A percentile compares a stretch with the other conserved stretches of the same genome.
phyloP scores from a whole-genome alignment of 176 grass and related monocot species.

The Rhynchospora tenuis region DNA sequence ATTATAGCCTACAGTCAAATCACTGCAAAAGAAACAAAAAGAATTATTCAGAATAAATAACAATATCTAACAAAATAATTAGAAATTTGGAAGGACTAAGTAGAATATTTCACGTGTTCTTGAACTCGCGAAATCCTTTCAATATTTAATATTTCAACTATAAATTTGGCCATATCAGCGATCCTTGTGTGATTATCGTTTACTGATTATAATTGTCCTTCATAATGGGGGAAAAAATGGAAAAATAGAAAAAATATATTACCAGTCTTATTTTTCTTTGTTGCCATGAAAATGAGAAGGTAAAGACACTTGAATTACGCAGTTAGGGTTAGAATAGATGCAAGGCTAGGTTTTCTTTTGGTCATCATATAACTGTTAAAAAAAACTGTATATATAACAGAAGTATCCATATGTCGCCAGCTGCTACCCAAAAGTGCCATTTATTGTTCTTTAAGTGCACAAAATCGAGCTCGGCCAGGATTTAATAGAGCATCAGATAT shows the following conservation, averaged over 20 bases:
- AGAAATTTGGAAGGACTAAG: not conserved
- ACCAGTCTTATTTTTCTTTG: not conserved
- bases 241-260: not conserved
- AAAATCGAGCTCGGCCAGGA: constrained; percentile 63
- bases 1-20: constrained; percentile 1
- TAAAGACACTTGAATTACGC: not conserved
- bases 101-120: not conserved
- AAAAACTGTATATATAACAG: not conserved
- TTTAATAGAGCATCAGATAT: constrained; percentile 84
- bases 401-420: not conserved
- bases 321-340: not conserved
- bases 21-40: not conserved
- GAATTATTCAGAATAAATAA: not conserved
- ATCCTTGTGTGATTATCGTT: not conserved
- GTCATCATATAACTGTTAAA: not conserved
- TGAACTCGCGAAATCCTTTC: not conserved
- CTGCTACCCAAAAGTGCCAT: constrained; percentile 7
- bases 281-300: constrained; percentile 5
- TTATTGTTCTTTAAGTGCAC: constrained; percentile 46
- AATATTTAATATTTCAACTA: not conserved
- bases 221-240: not conserved
- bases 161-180: not conserved
- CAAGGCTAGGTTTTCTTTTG: not conserved
- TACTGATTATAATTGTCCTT: not conserved
- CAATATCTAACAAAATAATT: not conserved